Percentiles rank a stretch among this genome's conserved stretches.
Evolutionary conservation across 176 grass and related monocot species (phyloP).

Genomic region (Rhynchospora breviuscula): DNA sequence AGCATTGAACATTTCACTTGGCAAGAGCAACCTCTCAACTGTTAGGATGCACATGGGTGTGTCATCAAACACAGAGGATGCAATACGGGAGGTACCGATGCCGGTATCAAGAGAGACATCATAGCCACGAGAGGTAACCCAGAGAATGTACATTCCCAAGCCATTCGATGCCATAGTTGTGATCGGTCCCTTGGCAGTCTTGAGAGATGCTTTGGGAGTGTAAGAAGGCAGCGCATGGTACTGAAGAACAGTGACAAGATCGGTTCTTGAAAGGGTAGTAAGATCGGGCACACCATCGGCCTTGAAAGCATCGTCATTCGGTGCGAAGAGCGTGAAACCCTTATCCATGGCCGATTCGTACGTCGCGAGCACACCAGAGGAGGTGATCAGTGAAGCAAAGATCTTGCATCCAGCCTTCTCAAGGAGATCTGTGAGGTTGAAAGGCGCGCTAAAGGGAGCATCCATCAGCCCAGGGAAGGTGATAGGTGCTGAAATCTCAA

Average conservation of each 20-base stretch:
- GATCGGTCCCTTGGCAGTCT: conserved; percentile 43
- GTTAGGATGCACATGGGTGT: conserved; percentile 55
- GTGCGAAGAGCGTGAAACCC: conserved; percentile 77
- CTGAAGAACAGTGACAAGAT: conserved; percentile 74
- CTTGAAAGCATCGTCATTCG: conserved; percentile 84
- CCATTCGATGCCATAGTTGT: conserved; percentile 64
- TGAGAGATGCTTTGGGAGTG: conserved; percentile 72
- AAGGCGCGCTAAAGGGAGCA: conserved; percentile 32
- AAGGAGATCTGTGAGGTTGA: conserved; percentile 73
- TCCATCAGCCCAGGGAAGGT: conserved; percentile 59
- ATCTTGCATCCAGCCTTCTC: conserved; percentile 86
- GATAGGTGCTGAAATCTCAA: conserved; percentile 73
- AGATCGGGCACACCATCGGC: conserved; percentile 59
- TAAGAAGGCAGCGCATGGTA: conserved; percentile 87
- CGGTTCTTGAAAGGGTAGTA: conserved; percentile 51
- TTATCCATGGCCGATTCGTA: conserved; percentile 81
- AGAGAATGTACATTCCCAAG: conserved; percentile 60
- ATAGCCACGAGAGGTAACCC: conserved; percentile 55
- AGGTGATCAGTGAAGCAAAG: conserved; percentile 57
- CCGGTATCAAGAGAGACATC: conserved; percentile 74
- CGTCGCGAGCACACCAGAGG: conserved; percentile 68
- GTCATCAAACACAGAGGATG: conserved; percentile 69
- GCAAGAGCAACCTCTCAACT: conserved; percentile 68
- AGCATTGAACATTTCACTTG: conserved; percentile 38
- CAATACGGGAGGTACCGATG: conserved; percentile 55